Percentiles rank a stretch among this genome's conserved stretches.
Conservation (phyloP, 139 green algal genomes). For the Limnomonas spitsbergensis region DNA sequence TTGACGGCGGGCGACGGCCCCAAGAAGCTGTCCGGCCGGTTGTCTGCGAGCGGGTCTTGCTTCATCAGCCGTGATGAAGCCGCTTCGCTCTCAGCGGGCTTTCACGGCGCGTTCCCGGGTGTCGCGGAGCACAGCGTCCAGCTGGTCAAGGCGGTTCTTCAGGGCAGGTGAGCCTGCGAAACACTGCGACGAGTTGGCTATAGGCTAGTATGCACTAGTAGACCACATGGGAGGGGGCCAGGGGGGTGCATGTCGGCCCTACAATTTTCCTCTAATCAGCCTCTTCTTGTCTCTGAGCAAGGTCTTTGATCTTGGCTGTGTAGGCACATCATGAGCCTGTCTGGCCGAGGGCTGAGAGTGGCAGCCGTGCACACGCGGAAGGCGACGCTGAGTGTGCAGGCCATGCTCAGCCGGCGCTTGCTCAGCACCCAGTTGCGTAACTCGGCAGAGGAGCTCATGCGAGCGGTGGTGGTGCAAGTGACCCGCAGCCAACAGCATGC, state of each 20-base stretch:
- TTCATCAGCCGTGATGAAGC: not conserved
- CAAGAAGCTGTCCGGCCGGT: not conserved
- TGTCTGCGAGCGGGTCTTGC: too few species aligned
- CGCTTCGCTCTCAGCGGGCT: not conserved
- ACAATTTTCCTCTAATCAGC: too few species aligned
- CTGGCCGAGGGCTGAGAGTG: not conserved
- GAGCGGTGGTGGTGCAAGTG: not conserved
- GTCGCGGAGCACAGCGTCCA: not conserved
- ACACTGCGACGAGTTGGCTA: not conserved
- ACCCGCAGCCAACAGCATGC: too few species aligned
- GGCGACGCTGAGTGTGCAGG: not conserved
- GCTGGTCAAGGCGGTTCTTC: not conserved
- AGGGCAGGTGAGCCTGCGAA: slow-evolving; percentile 10
- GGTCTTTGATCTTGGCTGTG: not conserved
- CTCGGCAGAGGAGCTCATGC: not conserved
- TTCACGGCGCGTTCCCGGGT: not conserved
- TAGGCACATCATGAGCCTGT: slow-evolving; percentile 4
- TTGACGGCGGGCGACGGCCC: not conserved
- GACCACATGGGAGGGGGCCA: not conserved
- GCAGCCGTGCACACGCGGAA: not conserved
- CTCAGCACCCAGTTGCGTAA: not conserved
- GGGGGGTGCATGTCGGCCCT: too few species aligned
- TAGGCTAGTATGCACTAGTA: not conserved
- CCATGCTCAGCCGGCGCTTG: not conserved
- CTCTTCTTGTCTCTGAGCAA: not conserved